Evolutionary conservation across 192 early-diverging fungal genomes (phyloP), one percentile per base, ranked within the genome.

Genomic region (Umbelopsis sp.): DNA sequence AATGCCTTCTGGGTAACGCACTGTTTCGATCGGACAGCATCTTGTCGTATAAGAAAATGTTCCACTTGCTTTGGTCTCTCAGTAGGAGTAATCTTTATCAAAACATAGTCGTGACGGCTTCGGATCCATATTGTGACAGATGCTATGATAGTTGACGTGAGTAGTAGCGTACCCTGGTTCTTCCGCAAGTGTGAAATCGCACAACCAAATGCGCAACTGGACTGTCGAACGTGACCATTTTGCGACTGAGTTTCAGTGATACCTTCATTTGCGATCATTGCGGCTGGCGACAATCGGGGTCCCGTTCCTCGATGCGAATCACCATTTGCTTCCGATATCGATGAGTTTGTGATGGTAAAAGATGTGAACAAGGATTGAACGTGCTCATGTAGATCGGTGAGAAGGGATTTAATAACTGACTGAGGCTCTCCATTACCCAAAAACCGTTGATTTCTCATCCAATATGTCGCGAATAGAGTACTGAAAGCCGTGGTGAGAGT

Each of bases 11-110:
- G 9, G 24, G 20, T 16, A 1, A 62, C 1, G 20, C 12, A 34
- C 26, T 62, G 56, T 14, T 62, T 62, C 17, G 20, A 20, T 3
- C n/a, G 29, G 12, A 32, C 29, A 20, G 56, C 56, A 62, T 62
- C 56, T 34, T 62, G 56, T 29, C 56, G 56, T 20, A 62, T 62
- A 22, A 62, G 26, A n/a, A 62, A 62, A 32, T 62, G 31, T 5
- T 62, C 56, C 3, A 26, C 12, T 2, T 62, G 29, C 9, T 14
- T 20, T 32, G 56, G 12, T 2, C 31, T 5, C 11, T 62, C 56
- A 2, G 56, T 11, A 32, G 56, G 14, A 62, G 3, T 12, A 34
- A 34, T 7, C 17, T 62, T 62, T 14, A 62, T 29, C 31, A 62
- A 11, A 4, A 20, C 56, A 32, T 62, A 62, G 26, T 62, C 56